phyloP scores from a whole-genome alignment of 176 grass and related monocot species.

The Paspalum vaginatum region DNA sequence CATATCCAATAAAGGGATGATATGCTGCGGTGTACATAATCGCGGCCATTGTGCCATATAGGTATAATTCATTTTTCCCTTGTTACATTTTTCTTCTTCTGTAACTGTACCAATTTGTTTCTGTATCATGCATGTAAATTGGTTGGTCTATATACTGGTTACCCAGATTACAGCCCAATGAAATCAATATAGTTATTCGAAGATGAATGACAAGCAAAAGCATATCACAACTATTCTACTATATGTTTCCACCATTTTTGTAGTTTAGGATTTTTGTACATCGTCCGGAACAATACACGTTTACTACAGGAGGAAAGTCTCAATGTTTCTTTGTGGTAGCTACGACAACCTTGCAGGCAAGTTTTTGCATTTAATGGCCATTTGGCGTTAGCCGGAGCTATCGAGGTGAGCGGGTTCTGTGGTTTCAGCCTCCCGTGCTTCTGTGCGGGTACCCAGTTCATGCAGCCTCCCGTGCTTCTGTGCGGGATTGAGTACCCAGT shows the following conservation, averaged over 20 bases:
- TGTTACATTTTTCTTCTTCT: constrained; percentile 25
- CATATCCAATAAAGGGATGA: constrained; percentile 54
- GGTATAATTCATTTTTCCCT: constrained; percentile 58
- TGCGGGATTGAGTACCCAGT: not conserved
- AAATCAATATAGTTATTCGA: constrained; percentile 44
- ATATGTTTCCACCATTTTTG: constrained; percentile 18
- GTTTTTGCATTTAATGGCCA: not conserved
- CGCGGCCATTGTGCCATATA: constrained; percentile 47
- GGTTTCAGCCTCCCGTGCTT: constrained; percentile 1
- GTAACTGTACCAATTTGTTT: constrained; percentile 40
- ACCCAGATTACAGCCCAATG: constrained; percentile 31
- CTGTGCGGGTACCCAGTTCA: too few species aligned
- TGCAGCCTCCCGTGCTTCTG: not conserved
- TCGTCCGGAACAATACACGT: not conserved
- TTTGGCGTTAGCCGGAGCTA: not conserved
- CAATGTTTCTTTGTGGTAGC: not conserved
- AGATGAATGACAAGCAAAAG: constrained; percentile 39
- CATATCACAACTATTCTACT: not conserved
- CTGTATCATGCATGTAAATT: constrained; percentile 57
- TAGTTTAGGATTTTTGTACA: not conserved
- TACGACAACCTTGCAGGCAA: not conserved
- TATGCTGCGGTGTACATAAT: constrained; percentile 70
- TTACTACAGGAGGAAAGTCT: not conserved
- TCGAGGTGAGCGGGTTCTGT: not conserved
- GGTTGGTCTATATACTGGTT: constrained; percentile 40